Base-by-base conservation (phyloP, 139 green algal species). In the Ettlia oleoabundans region DNA sequence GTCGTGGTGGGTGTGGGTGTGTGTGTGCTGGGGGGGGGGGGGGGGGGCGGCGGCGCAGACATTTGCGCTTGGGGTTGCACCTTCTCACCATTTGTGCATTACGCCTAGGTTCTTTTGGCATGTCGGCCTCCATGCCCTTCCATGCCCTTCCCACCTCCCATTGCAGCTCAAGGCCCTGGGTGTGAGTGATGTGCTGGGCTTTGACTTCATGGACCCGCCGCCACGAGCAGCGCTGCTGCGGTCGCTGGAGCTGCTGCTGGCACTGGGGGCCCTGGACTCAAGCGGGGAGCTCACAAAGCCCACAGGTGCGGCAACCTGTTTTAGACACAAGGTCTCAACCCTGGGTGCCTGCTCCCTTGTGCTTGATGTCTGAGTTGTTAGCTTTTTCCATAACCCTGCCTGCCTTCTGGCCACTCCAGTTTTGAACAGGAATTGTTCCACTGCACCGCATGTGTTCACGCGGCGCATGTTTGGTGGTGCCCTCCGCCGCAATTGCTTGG, bases 141-240 rank as follows among this genome's bases (percentile, higher is more conserved):
- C 47, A 58, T 15, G 10, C 13, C 47, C 47, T 15, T 10, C 47
- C 47, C 15, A 10, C 47, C 47, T 58, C 30, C 32, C 64, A 43
- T 4, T 43, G 88, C 86, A 98, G 38, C 84, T 95, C 42, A 95
- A 97, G 87, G 92, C 95, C 1, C 85, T 99, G 53, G 96, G 96
- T 3, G 89, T 99, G 0, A 89, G 95, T 77, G 95, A 98, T 87
- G 87, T 98, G 65, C 91, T 98, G 85, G 83, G 82, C 9, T 99
- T 99, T 89, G 91, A 96, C 64, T 99, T 94, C 90, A 89, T 98
- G 76, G 87, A 94, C n/a, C 91, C 96, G 6, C 96, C 96, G 15
- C 94, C 96, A 7, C 89, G 93, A 38, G 90, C 96, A 75, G 88
- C 94, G 43, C 91, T 98, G 84, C 88, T 98, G 75, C 92, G 89